phyloP scores from a whole-genome alignment of 805 yeast genomes.

The Saccharomyces paradoxus region DNA sequence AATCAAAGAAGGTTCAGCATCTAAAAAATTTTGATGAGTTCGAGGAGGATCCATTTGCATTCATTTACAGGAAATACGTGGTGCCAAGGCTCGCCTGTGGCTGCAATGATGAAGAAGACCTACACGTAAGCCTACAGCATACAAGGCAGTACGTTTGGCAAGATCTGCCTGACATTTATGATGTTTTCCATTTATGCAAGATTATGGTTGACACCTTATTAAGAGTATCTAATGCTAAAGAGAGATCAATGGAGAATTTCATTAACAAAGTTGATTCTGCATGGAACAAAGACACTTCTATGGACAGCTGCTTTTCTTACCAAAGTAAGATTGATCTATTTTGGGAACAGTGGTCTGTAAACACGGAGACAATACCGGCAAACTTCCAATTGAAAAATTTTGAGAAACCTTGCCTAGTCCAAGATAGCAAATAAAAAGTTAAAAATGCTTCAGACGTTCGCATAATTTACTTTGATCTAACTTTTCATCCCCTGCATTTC shows the following conservation, averaged over 20 bases:
- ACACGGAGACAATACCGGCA: background rate
- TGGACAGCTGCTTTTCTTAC: background rate
- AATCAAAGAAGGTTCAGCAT: constrained; percentile 1
- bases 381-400: background rate
- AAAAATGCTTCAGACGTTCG: background rate
- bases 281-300: constrained; percentile 3
- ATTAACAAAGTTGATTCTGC: constrained; percentile 5
- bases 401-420: background rate
- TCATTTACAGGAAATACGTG: constrained; percentile 20
- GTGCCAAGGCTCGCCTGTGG: constrained; percentile 10
- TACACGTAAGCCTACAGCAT: constrained; percentile 5
- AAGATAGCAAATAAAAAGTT: background rate
- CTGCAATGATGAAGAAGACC: constrained; percentile 3
- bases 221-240: constrained; percentile 5
- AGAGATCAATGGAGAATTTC: constrained; percentile 9
- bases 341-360: background rate
- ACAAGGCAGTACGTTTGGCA: constrained; percentile 13
- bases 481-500: background rate
- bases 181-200: constrained; percentile 9
- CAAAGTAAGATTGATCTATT: background rate
- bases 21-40: constrained; percentile 12
- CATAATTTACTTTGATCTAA: background rate
- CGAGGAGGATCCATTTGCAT: constrained; percentile 14
- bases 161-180: constrained; percentile 9
- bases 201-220: constrained; percentile 11